phyloP scores from a whole-genome alignment of 345 rosid species.

The Trapa incisa region DNA sequence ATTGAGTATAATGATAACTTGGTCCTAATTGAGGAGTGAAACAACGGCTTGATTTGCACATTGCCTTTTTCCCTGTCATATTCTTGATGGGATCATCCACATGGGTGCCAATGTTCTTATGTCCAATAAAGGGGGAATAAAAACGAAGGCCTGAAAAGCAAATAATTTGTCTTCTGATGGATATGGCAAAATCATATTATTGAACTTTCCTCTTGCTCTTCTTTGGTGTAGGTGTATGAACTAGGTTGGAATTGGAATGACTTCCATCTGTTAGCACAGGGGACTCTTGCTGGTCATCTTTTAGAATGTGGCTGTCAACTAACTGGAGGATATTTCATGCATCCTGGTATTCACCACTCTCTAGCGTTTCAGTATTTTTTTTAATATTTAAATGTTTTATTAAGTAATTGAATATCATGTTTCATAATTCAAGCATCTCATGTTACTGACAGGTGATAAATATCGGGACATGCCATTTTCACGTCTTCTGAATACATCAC shows the following conservation, averaged over 20 bases:
- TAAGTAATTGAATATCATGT: not conserved
- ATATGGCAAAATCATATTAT: too few relatives aligned
- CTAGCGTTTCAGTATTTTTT: not conserved
- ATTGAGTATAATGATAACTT: not conserved
- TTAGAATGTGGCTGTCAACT: slow-evolving; percentile 96
- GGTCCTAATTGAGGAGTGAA: not conserved
- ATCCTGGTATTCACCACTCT: slow-evolving; percentile 46
- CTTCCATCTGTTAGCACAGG: slow-evolving; percentile 65
- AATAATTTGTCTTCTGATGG: too few relatives aligned
- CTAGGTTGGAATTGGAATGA: slow-evolving; percentile 95
- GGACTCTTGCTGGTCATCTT: slow-evolving; percentile 83
- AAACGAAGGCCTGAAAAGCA: not conserved
- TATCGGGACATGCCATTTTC: slow-evolving; percentile 44
- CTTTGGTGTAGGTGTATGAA: slow-evolving; percentile 54
- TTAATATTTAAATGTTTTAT: not conserved
- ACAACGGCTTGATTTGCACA: not conserved
- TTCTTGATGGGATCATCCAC: not conserved
- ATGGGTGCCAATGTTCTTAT: not conserved
- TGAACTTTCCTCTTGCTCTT: not conserved
- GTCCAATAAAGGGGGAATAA: not conserved
- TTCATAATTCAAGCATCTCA: slow-evolving; percentile 2
- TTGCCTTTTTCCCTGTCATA: not conserved
- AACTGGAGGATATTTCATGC: slow-evolving; percentile 98
- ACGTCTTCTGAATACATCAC: slow-evolving; percentile 59
- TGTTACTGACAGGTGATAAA: slow-evolving; percentile 43